Evolutionary conservation across 768 basidiomycete genomes (phyloP), one percentile per base, ranked within the genome.

Genomic region (Floccularia luteovirens): DNA sequence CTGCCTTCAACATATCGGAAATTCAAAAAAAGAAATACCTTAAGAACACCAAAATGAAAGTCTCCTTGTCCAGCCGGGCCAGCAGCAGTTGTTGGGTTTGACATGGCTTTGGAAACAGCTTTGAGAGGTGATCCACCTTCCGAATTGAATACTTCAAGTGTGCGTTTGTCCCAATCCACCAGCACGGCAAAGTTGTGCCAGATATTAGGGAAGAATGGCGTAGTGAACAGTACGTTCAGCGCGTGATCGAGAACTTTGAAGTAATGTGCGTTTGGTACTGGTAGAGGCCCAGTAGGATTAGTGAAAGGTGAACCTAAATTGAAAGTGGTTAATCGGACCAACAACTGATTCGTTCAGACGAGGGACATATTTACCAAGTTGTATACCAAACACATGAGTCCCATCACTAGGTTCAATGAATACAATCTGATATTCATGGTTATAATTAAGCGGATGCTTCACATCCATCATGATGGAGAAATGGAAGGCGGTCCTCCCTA

Each of bases 141-240:
- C 0, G 79, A 82, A 50, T 75, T 79, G 31, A 69, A 68, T 2
- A 74, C 69, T 5, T 56, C 60, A 13, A 79, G 61, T 1, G 74
- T 75, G 34, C 59, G 61, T 14, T 61, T 54, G 14, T 61, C 61
- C 77, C 75, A 82, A 52, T 77, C 70, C 25, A 80, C 66, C 40
- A 67, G 66, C 27, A 79, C 50, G 0, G 73, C 77, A 48, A 79
- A 75, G 56, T 79, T 80, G 53, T 79, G 77, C 76, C 78, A 80
- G 13, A 50, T 49, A 2, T 43, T 46, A 3, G 61, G 43, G 3
- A 56, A 53, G 56, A 77, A 77, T 1, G 68, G 60, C 0, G 69
- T 62, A 14, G 56, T 51, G 60, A 75, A 79, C n/a, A 77, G 53
- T 4, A 73, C 53, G 42, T 73, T 68, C 22, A 65, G 49, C 3